Evolutionary conservation across 1,139 yeast genomes (phyloP).

Genomic region (Hyphopichia pseudoburtonii): DNA sequence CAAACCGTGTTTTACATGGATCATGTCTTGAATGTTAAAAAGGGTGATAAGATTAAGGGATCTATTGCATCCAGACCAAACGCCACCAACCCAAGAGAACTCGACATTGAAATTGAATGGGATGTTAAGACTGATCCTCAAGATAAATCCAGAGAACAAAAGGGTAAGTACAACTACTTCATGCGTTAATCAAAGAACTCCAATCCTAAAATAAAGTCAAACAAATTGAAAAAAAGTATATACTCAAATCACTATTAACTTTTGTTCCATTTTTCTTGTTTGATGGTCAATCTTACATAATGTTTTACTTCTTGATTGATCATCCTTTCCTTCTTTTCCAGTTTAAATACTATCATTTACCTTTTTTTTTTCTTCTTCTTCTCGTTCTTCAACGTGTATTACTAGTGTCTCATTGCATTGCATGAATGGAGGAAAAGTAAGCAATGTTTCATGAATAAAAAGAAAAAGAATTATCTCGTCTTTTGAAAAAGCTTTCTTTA

Average conservation of each 20-base stretch:
- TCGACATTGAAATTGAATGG: conserved; percentile 68
- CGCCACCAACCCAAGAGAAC: conserved; percentile 74
- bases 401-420: conserved; percentile 1
- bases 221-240: conserved; percentile 4
- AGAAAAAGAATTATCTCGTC: too few relatives aligned
- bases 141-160: conserved; percentile 51
- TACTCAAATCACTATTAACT: too few relatives aligned
- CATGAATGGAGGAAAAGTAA: not conserved
- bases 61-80: conserved; percentile 76
- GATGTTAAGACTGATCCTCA: conserved; percentile 56
- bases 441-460: too few relatives aligned
- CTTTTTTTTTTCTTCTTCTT: not conserved
- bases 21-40: conserved; percentile 74
- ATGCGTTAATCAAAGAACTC: conserved; percentile 62
- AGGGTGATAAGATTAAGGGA: conserved; percentile 77
- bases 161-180: conserved; percentile 62
- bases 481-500: too few relatives aligned
- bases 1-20: conserved; percentile 92
- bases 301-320: not conserved
- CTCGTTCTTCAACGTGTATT: not conserved
- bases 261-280: too few relatives aligned
- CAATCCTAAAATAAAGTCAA: too few relatives aligned
- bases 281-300: not conserved
- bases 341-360: not conserved
- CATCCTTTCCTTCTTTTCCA: not conserved